Conservation (phyloP, 768 basidiomycete species). For the Mycena rosella region DNA sequence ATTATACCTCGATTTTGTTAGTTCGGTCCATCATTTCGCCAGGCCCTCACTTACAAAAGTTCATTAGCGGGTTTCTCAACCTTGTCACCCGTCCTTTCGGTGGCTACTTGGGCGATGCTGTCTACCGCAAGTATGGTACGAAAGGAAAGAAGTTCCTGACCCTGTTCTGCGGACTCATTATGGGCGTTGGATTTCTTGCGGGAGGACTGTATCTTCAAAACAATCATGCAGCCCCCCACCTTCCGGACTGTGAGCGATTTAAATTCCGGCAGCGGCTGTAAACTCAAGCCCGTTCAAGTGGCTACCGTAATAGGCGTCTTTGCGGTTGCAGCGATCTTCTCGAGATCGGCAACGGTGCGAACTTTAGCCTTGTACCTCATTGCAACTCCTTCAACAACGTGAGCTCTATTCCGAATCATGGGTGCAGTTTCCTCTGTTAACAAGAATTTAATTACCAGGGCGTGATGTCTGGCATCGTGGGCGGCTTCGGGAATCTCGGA, state of each 20-base stretch:
- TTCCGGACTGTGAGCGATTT: conserved; percentile 47
- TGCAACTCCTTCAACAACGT: conserved; percentile 56
- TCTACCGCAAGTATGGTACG: conserved; percentile 59
- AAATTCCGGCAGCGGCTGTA: neutral
- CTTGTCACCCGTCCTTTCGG: conserved; percentile 63
- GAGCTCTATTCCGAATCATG: conserved; percentile 12
- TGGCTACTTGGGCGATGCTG: conserved; percentile 60
- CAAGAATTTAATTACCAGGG: conserved; percentile 37
- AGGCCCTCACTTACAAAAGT: neutral
- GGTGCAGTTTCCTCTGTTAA: neutral
- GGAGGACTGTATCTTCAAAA: conserved; percentile 58
- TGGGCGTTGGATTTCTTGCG: conserved; percentile 59
- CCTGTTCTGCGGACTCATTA: conserved; percentile 55
- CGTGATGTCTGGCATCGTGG: conserved; percentile 54
- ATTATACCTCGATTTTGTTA: conserved; percentile 53
- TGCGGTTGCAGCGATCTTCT: conserved; percentile 54
- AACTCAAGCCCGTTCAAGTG: conserved; percentile 19
- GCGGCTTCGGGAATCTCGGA: conserved; percentile 54
- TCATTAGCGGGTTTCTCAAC: conserved; percentile 61
- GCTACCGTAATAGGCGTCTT: conserved; percentile 56
- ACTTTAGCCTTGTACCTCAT: conserved; percentile 65
- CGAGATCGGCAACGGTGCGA: conserved; percentile 64
- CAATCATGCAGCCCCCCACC: conserved; percentile 42
- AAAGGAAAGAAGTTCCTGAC: conserved; percentile 64
- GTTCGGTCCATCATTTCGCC: neutral